These are phyloP conservation scores for Puccinia sorghi DNA, from an alignment of 1,284 basidiomycete genomes.

Conservation along the genomic window DNA sequence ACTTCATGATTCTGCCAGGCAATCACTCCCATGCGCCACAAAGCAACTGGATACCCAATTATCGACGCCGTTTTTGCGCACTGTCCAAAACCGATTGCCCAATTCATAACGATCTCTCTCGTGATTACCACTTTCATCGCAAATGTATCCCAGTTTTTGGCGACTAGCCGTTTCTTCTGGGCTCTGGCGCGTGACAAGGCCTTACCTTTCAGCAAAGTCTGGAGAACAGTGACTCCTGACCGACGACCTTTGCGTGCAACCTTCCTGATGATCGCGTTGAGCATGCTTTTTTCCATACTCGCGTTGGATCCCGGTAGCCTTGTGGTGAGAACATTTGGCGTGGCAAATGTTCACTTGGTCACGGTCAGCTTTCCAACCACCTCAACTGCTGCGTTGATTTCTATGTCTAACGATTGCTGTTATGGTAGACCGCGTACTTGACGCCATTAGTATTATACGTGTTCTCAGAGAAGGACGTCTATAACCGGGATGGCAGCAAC, in stretches of 20 bases:
- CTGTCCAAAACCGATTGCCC: conserved; percentile 38
- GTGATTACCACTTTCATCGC: conserved; percentile 15
- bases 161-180: conserved; percentile 44
- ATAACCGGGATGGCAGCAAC: conserved; percentile 29
- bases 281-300: not conserved
- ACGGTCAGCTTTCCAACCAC: conserved; percentile 2
- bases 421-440: conserved; percentile 14
- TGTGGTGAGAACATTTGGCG: not conserved
- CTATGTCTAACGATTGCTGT: not conserved
- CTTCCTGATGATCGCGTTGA: conserved; percentile 6
- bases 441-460: conserved; percentile 14
- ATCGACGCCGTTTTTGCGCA: conserved; percentile 39
- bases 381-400: not conserved
- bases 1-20: conserved; percentile 15
- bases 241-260: conserved; percentile 29
- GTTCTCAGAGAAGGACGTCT: conserved; percentile 19
- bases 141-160: conserved; percentile 38
- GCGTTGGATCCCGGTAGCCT: not conserved
- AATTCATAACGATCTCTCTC: conserved; percentile 24
- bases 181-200: conserved; percentile 48
- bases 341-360: not conserved
- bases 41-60: conserved; percentile 7
- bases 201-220: conserved; percentile 18
- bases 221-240: conserved; percentile 4
- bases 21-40: conserved; percentile 20